A percentile compares a stretch with the other conserved stretches of the same genome.
phyloP scores from a whole-genome alignment of 2,329 filamentous ascomycete species.

The Fusarium sp. region DNA sequence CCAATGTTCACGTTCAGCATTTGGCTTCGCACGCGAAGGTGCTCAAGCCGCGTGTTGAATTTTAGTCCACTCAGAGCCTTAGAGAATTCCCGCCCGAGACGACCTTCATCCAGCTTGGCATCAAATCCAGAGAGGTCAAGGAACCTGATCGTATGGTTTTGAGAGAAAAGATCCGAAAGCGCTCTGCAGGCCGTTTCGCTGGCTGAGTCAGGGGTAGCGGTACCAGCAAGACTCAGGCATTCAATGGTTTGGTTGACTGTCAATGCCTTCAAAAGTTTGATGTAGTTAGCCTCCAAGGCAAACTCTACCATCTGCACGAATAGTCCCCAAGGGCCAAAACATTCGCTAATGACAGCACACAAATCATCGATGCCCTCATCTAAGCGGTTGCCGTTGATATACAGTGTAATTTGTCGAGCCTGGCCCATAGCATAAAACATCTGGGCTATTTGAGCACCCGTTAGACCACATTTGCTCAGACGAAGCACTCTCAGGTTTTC shows the following conservation, averaged over 20 bases:
- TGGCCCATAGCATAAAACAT: conserved; percentile 64
- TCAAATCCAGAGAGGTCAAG: conserved; percentile 68
- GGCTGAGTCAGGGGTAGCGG: conserved; percentile 60
- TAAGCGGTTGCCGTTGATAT: conserved; percentile 64
- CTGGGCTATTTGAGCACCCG: conserved; percentile 61
- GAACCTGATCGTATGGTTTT: conserved; percentile 63
- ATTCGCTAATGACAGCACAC: conserved; percentile 59
- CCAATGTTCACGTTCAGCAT: conserved; percentile 66
- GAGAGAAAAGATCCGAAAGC: conserved; percentile 63
- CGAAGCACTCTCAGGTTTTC: conserved; percentile 57
- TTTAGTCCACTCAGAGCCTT: conserved; percentile 61
- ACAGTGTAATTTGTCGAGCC: conserved; percentile 60
- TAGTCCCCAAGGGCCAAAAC: conserved; percentile 62
- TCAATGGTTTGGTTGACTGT: conserved; percentile 62
- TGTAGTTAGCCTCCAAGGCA: conserved; percentile 62
- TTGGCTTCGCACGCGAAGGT: conserved; percentile 68
- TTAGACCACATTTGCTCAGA: conserved; percentile 65
- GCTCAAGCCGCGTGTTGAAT: conserved; percentile 58
- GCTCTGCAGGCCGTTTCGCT: conserved; percentile 61
- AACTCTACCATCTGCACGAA: conserved; percentile 71
- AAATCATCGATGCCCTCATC: conserved; percentile 65
- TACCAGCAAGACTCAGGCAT: conserved; percentile 66
- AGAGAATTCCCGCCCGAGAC: conserved; percentile 65
- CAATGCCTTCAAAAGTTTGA: conserved; percentile 62
- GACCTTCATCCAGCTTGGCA: conserved; percentile 68